Evolutionary conservation across 2,329 filamentous ascomycete species (phyloP), one percentile per base, ranked within the genome.

Genomic region (Sporothrix globosa): DNA sequence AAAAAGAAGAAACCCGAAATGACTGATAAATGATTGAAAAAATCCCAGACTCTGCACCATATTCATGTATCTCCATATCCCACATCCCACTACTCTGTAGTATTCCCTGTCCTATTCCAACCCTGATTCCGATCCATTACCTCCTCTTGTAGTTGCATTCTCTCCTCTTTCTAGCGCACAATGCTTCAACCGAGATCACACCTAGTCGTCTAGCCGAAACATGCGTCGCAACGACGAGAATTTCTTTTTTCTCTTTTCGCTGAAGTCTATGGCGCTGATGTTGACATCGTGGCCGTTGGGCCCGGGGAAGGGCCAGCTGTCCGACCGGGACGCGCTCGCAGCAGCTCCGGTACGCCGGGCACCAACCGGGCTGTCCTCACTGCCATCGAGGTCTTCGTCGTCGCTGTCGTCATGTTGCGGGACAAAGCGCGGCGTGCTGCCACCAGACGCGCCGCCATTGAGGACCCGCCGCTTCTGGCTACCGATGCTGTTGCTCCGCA

Each of bases 141-240:
- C 39, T 63, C 58, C 39, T 63, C 58, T 46, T 46, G 4, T 46
- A 44, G 24, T 24, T 19, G 6, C 39, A 27, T 44, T 11, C 50
- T 53, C 60, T 9, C 44, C n/a, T 11, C 13, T 17, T 46, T 41
- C 10, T 14, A 6, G 7, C 41, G 27, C 50, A 56, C 13, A 67
- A 24, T 17, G 7, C 7, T 11, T 19, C 19, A 19, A 44, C 65
- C 21, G 19, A 14, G 63, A 41, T 46, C 34, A 46, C 66, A 56
- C 11, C 52, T 61, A 76, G 50, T 84, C 82, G 72, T 84, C 77
- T 70, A 86, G 77, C 54, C 82, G 78, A 79, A 92, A 91, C 78
- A 90, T 90, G 77, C 83, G 87, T 77, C 90, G 87, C 77, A 92
- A 79, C 69, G 83, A 81, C 54, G 85, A 84, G 78, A 92, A 92